phyloP scores from a whole-genome alignment of 495 filamentous ascomycete species.

The Penicillium samsonianum region DNA sequence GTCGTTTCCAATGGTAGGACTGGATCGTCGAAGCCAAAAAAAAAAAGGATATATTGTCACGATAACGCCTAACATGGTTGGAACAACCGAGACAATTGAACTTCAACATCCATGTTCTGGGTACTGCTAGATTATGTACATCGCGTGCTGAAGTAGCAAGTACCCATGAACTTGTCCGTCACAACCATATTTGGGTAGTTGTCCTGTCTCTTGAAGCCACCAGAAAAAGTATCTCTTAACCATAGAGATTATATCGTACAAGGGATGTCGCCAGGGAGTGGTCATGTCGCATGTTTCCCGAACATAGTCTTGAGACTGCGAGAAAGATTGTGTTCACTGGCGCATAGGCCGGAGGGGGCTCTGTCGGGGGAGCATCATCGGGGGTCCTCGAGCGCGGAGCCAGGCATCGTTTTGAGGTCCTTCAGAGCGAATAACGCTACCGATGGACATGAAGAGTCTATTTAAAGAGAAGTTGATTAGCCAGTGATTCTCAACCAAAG shows the following conservation, averaged over 20 bases:
- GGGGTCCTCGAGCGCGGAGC: slow-evolving; percentile 48
- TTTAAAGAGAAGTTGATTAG: slow-evolving; percentile 14
- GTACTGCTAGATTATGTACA: slow-evolving; percentile 17
- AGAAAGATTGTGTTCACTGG: slow-evolving; percentile 29
- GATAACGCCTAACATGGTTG: slow-evolving; percentile 6
- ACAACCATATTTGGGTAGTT: neutral
- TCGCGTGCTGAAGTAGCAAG: slow-evolving; percentile 5
- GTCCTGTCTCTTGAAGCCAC: slow-evolving; percentile 17
- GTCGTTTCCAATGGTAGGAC: neutral
- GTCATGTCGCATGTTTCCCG: slow-evolving; percentile 30
- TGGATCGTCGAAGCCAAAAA: neutral
- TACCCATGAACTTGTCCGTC: slow-evolving; percentile 3
- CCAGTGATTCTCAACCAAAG: slow-evolving; percentile 11
- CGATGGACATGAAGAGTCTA: slow-evolving; percentile 99
- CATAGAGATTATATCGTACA: slow-evolving; percentile 43
- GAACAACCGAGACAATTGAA: slow-evolving; percentile 4
- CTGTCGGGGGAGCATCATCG: slow-evolving; percentile 52
- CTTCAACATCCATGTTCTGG: slow-evolving; percentile 8
- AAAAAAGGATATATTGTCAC: neutral
- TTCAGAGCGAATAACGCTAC: slow-evolving; percentile 91
- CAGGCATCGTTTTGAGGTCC: slow-evolving; percentile 53
- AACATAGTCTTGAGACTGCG: slow-evolving; percentile 9
- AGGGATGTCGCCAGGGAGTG: slow-evolving; percentile 24
- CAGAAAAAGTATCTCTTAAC: slow-evolving; percentile 14
- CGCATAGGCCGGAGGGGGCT: slow-evolving; percentile 37